Evolutionary conservation across 306 rosid genomes (phyloP).

Genomic region (Vigna trinervia): DNA sequence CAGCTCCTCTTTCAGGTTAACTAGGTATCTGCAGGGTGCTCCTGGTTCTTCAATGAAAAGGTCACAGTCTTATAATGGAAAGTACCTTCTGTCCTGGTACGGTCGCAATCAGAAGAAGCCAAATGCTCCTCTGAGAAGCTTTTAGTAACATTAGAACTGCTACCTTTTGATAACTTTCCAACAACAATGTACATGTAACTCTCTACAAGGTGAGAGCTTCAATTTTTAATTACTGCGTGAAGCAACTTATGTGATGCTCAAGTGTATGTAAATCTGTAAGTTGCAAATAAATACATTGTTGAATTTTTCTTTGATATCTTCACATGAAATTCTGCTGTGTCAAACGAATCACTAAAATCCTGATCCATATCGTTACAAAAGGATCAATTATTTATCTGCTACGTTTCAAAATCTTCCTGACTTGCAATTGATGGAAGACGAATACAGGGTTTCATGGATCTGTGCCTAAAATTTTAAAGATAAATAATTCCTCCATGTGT

Average conservation of each 20-base stretch:
- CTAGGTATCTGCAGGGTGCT: conserved; percentile 48
- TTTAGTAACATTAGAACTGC: conserved; percentile 8
- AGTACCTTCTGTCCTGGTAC: conserved; percentile 49
- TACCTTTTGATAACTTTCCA: conserved; percentile 21
- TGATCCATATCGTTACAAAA: background rate
- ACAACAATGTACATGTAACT: conserved; percentile 27
- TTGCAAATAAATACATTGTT: conserved; percentile 38
- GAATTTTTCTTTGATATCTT: conserved; percentile 28
- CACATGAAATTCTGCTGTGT: conserved; percentile 17
- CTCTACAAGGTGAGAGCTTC: conserved; percentile 54
- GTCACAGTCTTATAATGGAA: conserved; percentile 71
- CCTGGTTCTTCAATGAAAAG: conserved; percentile 65
- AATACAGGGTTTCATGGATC: background rate
- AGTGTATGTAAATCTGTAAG: conserved; percentile 33
- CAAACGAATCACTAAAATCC: background rate
- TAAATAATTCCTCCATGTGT: background rate
- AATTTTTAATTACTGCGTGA: conserved; percentile 23
- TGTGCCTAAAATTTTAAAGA: too few species aligned
- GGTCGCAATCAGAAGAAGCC: conserved; percentile 51
- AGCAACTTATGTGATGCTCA: conserved; percentile 37
- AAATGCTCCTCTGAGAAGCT: conserved; percentile 55
- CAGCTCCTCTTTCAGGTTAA: conserved; percentile 59
- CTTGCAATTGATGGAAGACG: background rate
- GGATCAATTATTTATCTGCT: background rate
- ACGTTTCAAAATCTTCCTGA: background rate